Conservation (phyloP, 192 early-diverging fungal species). For the Entophlyctis helioformis region DNA sequence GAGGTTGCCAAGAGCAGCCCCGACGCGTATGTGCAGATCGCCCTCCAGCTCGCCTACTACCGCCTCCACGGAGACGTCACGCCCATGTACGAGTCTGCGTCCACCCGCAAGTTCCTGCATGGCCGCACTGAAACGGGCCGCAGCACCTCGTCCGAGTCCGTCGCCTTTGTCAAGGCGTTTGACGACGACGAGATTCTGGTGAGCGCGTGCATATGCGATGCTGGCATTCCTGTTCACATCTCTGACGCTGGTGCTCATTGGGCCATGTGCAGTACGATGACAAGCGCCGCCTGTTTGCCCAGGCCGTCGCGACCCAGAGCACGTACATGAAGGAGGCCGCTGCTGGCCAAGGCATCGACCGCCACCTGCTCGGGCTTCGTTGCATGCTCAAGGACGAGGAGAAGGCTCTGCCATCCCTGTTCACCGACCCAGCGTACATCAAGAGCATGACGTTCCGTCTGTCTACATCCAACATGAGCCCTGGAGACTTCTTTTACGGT, state of each 20-base stretch:
- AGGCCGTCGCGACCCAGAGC: conserved; percentile 41
- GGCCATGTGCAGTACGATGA: conserved; percentile 35
- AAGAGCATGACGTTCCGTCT: conserved; percentile 68
- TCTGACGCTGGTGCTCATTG: too few relatives aligned
- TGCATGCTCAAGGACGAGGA: conserved; percentile 51
- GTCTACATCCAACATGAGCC: conserved; percentile 63
- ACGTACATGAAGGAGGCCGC: conserved; percentile 67
- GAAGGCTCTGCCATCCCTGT: conserved; percentile 38
- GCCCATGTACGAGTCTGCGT: conserved; percentile 40
- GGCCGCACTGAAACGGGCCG: conserved; percentile 92
- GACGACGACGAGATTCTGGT: conserved; percentile 55
- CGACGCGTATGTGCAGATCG: conserved; percentile 87
- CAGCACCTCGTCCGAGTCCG: conserved; percentile 61
- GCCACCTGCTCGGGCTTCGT: conserved; percentile 79
- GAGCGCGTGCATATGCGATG: not conserved
- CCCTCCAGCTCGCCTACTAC: conserved; percentile 73
- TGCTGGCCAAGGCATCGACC: conserved; percentile 75
- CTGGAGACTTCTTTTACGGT: conserved; percentile 34
- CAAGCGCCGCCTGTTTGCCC: conserved; percentile 25
- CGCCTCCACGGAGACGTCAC: conserved; percentile 52
- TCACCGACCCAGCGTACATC: conserved; percentile 69
- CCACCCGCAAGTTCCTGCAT: conserved; percentile 42
- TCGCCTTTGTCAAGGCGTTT: conserved; percentile 64
- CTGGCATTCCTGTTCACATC: too few relatives aligned
- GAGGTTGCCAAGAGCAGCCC: conserved; percentile 53